phyloP scores from a whole-genome alignment of 2,329 filamentous ascomycete genomes.

The Cercospora berteroae region DNA sequence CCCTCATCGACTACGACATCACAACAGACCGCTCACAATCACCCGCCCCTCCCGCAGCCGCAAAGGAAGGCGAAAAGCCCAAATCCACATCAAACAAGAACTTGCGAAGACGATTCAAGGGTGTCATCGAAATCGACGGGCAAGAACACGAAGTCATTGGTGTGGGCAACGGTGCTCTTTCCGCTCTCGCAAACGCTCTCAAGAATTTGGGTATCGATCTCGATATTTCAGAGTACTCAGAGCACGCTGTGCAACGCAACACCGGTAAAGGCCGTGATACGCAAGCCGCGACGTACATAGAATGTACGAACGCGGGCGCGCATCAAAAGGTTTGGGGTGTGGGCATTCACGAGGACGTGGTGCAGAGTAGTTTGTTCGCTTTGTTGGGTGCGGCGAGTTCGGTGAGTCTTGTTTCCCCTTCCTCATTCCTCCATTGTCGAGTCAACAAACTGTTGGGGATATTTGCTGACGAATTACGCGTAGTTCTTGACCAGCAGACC shows the following conservation, averaged over 20 bases:
- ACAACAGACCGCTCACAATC: slow-evolving; percentile 75
- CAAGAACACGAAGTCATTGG: slow-evolving; percentile 75
- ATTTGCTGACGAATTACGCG: neutral
- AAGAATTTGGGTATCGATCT: slow-evolving; percentile 76
- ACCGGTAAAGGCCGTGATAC: slow-evolving; percentile 61
- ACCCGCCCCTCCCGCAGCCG: slow-evolving; percentile 62
- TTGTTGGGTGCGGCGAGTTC: slow-evolving; percentile 81
- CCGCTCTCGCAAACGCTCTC: slow-evolving; percentile 79
- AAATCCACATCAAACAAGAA: slow-evolving; percentile 70
- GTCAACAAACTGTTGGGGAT: too few relatives aligned
- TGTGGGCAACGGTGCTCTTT: slow-evolving; percentile 86
- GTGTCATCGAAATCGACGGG: slow-evolving; percentile 79
- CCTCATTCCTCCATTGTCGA: too few relatives aligned
- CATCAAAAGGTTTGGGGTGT: slow-evolving; percentile 82
- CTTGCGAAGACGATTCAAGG: slow-evolving; percentile 77
- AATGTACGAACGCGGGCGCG: slow-evolving; percentile 70
- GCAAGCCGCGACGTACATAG: slow-evolving; percentile 93
- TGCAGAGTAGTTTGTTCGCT: slow-evolving; percentile 83
- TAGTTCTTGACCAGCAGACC: slow-evolving; percentile 71
- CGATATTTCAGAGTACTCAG: slow-evolving; percentile 92
- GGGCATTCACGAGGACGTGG: slow-evolving; percentile 87
- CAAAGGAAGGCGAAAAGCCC: slow-evolving; percentile 6
- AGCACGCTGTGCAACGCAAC: slow-evolving; percentile 68
- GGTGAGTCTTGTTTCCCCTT: slow-evolving; percentile 57
- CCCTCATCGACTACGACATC: slow-evolving; percentile 88